Conservation (phyloP, 2,329 filamentous ascomycete genomes). For the Stemphylium beticola region DNA sequence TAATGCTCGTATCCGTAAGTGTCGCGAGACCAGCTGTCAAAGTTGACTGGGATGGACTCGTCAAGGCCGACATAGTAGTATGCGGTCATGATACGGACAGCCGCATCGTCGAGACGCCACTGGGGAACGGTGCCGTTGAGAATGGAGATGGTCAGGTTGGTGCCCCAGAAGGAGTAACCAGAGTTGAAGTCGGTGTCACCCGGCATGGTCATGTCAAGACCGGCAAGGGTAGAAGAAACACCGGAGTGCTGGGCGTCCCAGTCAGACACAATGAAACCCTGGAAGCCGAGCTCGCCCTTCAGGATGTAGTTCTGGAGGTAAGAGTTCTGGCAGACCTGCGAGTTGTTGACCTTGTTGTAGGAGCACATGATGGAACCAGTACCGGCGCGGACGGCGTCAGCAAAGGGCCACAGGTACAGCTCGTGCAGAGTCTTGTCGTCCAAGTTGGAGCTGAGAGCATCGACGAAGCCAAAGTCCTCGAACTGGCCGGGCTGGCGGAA, state of each 20-base stretch:
- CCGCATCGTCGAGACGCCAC: conserved; percentile 91
- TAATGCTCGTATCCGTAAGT: conserved; percentile 74
- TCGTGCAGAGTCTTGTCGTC: conserved; percentile 70
- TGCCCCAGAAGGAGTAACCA: conserved; percentile 78
- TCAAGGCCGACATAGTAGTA: conserved; percentile 69
- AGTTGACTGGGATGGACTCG: conserved; percentile 69
- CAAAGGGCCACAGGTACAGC: conserved; percentile 66
- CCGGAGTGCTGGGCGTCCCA: conserved; percentile 79
- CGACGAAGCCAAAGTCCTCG: conserved; percentile 65
- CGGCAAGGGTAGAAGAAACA: conserved; percentile 69
- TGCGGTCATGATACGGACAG: conserved; percentile 75
- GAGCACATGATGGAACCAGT: conserved; percentile 63
- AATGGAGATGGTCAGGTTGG: conserved; percentile 85
- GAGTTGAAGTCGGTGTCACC: conserved; percentile 80
- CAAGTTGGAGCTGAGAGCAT: conserved; percentile 65
- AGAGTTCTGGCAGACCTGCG: conserved; percentile 79
- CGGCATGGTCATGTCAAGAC: conserved; percentile 83
- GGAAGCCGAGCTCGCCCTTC: conserved; percentile 81
- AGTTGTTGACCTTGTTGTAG: conserved; percentile 82
- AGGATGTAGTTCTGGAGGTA: conserved; percentile 76
- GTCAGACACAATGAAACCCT: conserved; percentile 66
- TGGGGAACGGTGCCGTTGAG: conserved; percentile 88
- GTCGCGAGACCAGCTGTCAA: conserved; percentile 84
- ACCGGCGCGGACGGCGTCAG: conserved; percentile 58
- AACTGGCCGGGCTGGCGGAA: conserved; percentile 69